phyloP scores from a whole-genome alignment of 2,329 filamentous ascomycete species.

The Seiridium unicorne region DNA sequence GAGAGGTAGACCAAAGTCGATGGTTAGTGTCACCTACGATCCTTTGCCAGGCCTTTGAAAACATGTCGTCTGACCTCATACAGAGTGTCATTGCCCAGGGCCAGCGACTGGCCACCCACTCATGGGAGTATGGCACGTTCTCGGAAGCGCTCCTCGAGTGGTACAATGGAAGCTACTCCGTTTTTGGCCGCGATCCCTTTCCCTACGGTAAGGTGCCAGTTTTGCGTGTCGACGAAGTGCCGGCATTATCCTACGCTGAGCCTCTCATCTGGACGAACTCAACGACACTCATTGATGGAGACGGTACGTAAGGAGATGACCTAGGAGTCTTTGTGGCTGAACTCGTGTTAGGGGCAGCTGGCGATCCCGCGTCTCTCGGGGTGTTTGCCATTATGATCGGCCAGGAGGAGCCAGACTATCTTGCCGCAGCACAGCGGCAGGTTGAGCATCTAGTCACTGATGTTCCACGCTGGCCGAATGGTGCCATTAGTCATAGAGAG shows the following conservation, averaged over 20 bases:
- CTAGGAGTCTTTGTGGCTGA: constrained; percentile 29
- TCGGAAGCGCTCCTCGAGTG: constrained; percentile 23
- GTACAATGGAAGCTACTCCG: constrained; percentile 20
- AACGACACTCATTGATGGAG: constrained; percentile 19
- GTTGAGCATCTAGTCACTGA: constrained; percentile 34
- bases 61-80: constrained; percentile 18
- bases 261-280: constrained; percentile 20
- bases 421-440: constrained; percentile 37
- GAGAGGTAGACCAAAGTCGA: no score
- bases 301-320: constrained; percentile 34
- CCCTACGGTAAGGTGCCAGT: background rate
- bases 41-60: no score
- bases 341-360: no score
- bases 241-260: constrained; percentile 15
- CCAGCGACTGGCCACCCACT: constrained; percentile 20
- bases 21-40: no score
- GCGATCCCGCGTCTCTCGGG: constrained; percentile 17
- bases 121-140: constrained; percentile 25
- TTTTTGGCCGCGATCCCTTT: constrained; percentile 8
- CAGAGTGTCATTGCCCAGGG: constrained; percentile 21
- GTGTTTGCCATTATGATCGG: constrained; percentile 42
- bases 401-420: constrained; percentile 28
- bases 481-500: constrained; percentile 37
- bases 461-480: constrained; percentile 40
- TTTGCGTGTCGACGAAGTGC: background rate